Conservation (phyloP, 208 protist species). For the Acanthamoeba rhysodes region DNA sequence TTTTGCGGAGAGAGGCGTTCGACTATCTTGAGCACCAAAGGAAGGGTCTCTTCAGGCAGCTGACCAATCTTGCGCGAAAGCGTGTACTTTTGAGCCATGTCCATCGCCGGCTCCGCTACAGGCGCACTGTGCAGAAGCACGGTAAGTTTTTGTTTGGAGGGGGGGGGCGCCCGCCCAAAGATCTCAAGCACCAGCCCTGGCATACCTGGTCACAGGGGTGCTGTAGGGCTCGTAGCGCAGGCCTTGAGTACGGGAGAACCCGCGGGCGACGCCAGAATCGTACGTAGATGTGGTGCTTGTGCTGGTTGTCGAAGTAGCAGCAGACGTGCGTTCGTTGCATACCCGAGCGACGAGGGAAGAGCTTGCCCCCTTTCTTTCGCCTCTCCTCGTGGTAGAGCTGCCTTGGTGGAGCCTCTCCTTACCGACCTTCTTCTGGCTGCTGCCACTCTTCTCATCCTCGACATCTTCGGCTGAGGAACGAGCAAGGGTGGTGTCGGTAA, state of each 20-base stretch:
- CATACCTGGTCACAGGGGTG: neutral
- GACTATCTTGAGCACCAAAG: slow-evolving; percentile 32
- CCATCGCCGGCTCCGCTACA: neutral
- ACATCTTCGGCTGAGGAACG: neutral
- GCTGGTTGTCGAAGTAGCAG: neutral
- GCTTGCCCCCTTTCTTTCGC: neutral
- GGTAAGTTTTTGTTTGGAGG: neutral
- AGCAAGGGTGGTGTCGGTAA: slow-evolving; percentile 53
- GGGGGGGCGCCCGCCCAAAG: neutral
- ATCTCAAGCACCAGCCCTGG: neutral
- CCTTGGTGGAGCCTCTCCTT: neutral
- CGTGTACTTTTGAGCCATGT: slow-evolving; percentile 29
- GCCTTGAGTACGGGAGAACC: neutral
- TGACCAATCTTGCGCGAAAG: slow-evolving; percentile 57
- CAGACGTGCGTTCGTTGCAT: neutral
- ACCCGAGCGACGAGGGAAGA: neutral
- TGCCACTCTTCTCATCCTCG: neutral
- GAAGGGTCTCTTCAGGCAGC: slow-evolving; percentile 39
- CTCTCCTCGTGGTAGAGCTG: neutral
- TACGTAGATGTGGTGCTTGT: neutral
- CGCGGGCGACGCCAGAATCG: neutral
- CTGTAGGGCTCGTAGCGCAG: neutral
- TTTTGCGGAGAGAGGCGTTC: neutral
- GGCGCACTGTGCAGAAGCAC: neutral
- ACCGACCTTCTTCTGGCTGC: neutral